Conservation (phyloP, 257 asterid genomes). For the Solanum tacnaense region DNA sequence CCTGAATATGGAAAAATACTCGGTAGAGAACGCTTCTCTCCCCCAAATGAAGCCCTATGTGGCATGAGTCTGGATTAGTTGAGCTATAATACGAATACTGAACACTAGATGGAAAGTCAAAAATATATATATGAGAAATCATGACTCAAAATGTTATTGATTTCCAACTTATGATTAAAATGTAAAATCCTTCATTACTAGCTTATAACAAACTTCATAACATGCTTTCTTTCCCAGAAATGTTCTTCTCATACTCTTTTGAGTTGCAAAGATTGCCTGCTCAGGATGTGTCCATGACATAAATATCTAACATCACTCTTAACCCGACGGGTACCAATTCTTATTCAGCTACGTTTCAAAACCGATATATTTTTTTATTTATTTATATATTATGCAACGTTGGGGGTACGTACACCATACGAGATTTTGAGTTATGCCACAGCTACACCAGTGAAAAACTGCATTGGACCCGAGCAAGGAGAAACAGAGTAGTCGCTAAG, state of each 20-base stretch:
- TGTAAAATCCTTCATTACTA: not conserved
- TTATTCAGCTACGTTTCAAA: not conserved
- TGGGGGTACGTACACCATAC: not conserved
- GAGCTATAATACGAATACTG: not conserved
- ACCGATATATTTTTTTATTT: not conserved
- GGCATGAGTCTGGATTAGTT: not conserved
- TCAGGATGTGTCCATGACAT: not conserved
- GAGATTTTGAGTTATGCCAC: slow-evolving; percentile 29
- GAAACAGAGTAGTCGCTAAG: slow-evolving; percentile 35
- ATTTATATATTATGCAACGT: not conserved
- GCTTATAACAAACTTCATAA: not conserved
- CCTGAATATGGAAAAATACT: not conserved
- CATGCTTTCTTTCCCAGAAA: not conserved
- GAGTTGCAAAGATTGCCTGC: not conserved
- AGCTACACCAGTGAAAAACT: slow-evolving; percentile 43
- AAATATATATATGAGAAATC: not conserved
- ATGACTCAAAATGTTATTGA: not conserved
- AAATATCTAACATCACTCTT: not conserved
- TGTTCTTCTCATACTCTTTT: not conserved
- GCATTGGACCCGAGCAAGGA: slow-evolving; percentile 44
- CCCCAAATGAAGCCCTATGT: not conserved
- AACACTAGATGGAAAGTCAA: not conserved
- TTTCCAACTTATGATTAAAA: not conserved
- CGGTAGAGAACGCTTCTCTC: rapidly evolving
- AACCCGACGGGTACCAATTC: not conserved